Conservation (phyloP, 257 asterid species). For the Solanum ossicruentum region DNA sequence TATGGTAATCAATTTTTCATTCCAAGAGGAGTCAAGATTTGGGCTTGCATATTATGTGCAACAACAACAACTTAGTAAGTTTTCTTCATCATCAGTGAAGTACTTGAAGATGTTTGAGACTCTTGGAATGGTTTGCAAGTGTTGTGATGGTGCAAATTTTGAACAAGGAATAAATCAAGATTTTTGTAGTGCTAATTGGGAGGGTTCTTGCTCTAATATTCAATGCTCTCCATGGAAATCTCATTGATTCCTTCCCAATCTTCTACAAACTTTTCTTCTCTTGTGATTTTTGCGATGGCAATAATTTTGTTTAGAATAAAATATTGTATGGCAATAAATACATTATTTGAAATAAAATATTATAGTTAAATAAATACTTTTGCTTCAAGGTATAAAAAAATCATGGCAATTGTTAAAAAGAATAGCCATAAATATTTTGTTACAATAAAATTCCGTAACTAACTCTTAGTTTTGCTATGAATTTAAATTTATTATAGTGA, state of each 20-base stretch:
- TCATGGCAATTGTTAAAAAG: too few species aligned
- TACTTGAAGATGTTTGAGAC: constrained; percentile 1
- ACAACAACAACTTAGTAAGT: not conserved
- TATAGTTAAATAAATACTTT: too few species aligned
- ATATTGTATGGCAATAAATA: too few species aligned
- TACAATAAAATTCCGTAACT: too few species aligned
- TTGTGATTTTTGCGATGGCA: too few species aligned
- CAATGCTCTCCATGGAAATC: constrained; percentile 29
- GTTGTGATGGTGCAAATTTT: constrained; percentile 9
- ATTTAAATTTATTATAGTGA: too few species aligned
- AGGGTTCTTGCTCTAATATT: constrained; percentile 23
- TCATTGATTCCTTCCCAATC: not conserved
- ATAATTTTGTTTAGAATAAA: too few species aligned
- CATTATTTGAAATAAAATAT: too few species aligned
- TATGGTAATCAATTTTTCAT: not conserved
- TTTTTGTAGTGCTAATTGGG: constrained; percentile 9
- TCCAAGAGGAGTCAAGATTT: not conserved
- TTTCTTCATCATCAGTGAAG: not conserved
- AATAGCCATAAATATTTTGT: too few species aligned
- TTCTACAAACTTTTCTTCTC: too few species aligned
- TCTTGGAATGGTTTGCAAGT: constrained; percentile 35
- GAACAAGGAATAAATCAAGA: not conserved
- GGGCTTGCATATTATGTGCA: not conserved
- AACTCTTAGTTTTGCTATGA: too few species aligned
- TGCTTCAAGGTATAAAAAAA: too few species aligned